phyloP scores from a whole-genome alignment of 2,329 filamentous ascomycete genomes.

The Fusarium euwallaceae region DNA sequence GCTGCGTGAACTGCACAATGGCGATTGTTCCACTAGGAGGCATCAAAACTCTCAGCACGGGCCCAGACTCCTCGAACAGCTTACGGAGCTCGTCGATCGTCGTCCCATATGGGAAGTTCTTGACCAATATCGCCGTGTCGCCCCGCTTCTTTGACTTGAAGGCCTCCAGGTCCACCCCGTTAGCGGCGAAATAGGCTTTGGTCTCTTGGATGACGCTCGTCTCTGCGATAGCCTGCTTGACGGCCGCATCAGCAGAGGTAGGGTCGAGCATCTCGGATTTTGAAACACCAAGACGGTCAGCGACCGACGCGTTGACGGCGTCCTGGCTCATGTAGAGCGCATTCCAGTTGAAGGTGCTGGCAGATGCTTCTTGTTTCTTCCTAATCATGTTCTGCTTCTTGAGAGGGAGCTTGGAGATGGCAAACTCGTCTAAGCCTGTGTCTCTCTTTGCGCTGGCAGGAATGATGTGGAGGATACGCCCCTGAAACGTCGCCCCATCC shows the following conservation, averaged over 20 bases:
- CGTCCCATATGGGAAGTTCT: constrained; percentile 92
- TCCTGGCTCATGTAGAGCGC: constrained; percentile 99
- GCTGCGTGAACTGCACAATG: constrained; percentile 87
- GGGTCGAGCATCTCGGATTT: constrained; percentile 95
- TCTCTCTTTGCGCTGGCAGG: constrained; percentile 87
- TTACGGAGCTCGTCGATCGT: constrained; percentile 82
- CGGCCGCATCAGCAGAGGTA: constrained; percentile 92
- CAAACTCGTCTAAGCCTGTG: constrained; percentile 86
- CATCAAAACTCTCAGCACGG: constrained; percentile 86
- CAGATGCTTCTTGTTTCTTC: constrained; percentile 83
- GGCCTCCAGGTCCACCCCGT: constrained; percentile 91
- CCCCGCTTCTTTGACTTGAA: constrained; percentile 90
- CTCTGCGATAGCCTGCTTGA: constrained; percentile 97
- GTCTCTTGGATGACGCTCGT: constrained; percentile 97
- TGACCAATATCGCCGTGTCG: constrained; percentile 89
- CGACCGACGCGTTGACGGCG: constrained; percentile 91
- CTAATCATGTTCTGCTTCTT: constrained; percentile 95
- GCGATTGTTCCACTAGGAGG: constrained; percentile 94
- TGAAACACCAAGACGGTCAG: constrained; percentile 85
- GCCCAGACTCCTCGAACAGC: constrained; percentile 88
- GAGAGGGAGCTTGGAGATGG: constrained; percentile 89
- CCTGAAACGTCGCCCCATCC: constrained; percentile 91
- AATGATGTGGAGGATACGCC: constrained; percentile 90
- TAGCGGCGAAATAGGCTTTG: constrained; percentile 87
- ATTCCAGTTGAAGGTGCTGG: constrained; percentile 94